Evolutionary conservation across 2,329 filamentous ascomycete species (phyloP).

Genomic region (Xylaria sp.): DNA sequence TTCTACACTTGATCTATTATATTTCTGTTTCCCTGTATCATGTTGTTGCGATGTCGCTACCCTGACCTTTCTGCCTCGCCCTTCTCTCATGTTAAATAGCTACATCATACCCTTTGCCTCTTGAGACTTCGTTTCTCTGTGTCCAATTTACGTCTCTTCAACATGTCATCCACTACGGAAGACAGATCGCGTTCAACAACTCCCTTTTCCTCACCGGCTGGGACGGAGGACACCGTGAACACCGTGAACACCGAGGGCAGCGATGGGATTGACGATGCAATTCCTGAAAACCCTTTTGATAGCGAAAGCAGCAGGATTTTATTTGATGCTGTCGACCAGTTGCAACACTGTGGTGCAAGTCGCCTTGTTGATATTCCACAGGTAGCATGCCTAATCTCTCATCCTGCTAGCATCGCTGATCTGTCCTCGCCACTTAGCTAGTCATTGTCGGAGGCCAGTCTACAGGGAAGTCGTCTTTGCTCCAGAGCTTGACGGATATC

Average conservation of each 20-base stretch:
- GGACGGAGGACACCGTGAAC: not conserved
- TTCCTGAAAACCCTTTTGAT: conserved; percentile 43
- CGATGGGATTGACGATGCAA: not conserved
- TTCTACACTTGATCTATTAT: not conserved
- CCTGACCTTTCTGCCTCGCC: not conserved
- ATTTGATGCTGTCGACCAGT: conserved; percentile 46
- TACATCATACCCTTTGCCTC: not conserved
- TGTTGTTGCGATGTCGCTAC: too few species aligned
- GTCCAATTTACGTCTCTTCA: not conserved
- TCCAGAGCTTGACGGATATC: conserved; percentile 58
- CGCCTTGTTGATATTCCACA: conserved; percentile 44
- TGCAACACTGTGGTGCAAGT: conserved; percentile 42
- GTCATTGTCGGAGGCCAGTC: conserved; percentile 77
- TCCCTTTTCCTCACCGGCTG: not conserved
- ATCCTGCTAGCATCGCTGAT: not conserved
- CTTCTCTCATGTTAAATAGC: not conserved
- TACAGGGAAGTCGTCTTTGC: conserved; percentile 75
- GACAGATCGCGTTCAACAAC: not conserved
- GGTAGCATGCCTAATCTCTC: conserved; percentile 29
- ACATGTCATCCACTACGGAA: not conserved
- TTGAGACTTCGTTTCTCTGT: not conserved
- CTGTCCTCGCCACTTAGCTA: conserved; percentile 52
- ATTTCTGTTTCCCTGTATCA: not conserved
- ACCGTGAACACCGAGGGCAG: not conserved
- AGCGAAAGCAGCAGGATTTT: conserved; percentile 43